These are phyloP conservation scores for Pythium sp. DNA, from an alignment of 352 stramenopile genomes.

Conservation along the genomic window DNA sequence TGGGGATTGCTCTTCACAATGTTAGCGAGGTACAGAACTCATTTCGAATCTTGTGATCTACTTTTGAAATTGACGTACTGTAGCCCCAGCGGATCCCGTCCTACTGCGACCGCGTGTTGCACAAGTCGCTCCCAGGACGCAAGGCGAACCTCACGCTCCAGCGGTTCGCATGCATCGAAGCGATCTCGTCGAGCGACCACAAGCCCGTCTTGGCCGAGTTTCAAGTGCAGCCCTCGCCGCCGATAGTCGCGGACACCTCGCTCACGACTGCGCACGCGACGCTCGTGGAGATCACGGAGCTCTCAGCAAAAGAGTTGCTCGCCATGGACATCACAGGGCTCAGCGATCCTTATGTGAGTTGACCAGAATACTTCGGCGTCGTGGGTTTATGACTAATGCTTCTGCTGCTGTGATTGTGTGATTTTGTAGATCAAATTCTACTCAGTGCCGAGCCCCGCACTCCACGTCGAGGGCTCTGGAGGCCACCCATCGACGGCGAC, in stretches of 20 bases:
- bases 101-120: constrained; percentile 82
- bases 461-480: constrained; percentile 46
- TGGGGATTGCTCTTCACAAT: not conserved
- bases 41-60: not conserved
- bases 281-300: constrained; percentile 55
- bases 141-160: constrained; percentile 49
- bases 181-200: constrained; percentile 80
- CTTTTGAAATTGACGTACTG: not conserved
- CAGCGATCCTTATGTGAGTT: constrained; percentile 74
- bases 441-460: constrained; percentile 44
- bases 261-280: constrained; percentile 30
- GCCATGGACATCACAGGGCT: constrained; percentile 75
- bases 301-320: constrained; percentile 55
- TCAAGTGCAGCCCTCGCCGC: constrained; percentile 33
- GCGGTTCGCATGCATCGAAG: constrained; percentile 55
- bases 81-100: constrained; percentile 76
- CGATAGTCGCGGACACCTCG: constrained; percentile 22
- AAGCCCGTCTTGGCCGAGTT: constrained; percentile 76
- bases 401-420: not conserved
- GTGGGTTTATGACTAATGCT: constrained; percentile 1
- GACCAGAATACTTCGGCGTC: not conserved
- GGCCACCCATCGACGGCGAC: constrained; percentile 54
- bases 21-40: no score
- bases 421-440: constrained; percentile 66
- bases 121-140: constrained; percentile 73